A percentile compares a stretch with the other conserved stretches of the same genome.
These are phyloP conservation scores for Artemisia argyi DNA, from an alignment of 129 eudicot genomes.

Conservation along the genomic window DNA sequence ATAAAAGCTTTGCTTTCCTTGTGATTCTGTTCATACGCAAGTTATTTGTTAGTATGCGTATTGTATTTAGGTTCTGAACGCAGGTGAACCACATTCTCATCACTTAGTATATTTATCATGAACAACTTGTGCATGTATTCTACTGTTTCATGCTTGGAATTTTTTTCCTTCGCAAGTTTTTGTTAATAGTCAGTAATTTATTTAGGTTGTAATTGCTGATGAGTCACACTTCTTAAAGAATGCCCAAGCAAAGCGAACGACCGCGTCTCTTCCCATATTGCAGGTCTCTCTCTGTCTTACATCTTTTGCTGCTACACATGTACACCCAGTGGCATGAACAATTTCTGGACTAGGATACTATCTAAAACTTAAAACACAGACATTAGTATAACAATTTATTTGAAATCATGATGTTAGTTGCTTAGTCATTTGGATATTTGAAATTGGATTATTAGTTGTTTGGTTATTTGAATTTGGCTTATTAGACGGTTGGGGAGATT, in stretches of 20 bases:
- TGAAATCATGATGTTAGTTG: neutral
- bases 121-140: neutral
- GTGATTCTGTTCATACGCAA: constrained; percentile 9
- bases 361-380: neutral
- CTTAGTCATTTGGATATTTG: neutral
- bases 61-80: constrained; percentile 50
- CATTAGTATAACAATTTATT: neutral
- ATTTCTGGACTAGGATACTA: neutral
- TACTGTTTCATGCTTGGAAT: constrained; percentile 2
- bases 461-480: neutral
- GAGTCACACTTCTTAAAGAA: constrained; percentile 97
- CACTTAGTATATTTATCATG: neutral
- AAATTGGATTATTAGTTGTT: neutral
- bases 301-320: constrained; percentile 15
- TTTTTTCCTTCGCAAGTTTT: neutral
- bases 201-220: constrained; percentile 91
- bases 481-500: neutral
- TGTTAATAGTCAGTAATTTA: constrained; percentile 26
- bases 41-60: constrained; percentile 22
- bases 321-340: neutral
- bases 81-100: constrained; percentile 24
- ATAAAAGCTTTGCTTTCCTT: neutral
- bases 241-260: constrained; percentile 91
- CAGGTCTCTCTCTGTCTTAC: constrained; percentile 48
- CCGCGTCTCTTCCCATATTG: constrained; percentile 75